Percentiles rank a stretch among this genome's conserved stretches.
Evolutionary conservation across 768 basidiomycete genomes (phyloP).

Genomic region (Leccinum barrowsii): DNA sequence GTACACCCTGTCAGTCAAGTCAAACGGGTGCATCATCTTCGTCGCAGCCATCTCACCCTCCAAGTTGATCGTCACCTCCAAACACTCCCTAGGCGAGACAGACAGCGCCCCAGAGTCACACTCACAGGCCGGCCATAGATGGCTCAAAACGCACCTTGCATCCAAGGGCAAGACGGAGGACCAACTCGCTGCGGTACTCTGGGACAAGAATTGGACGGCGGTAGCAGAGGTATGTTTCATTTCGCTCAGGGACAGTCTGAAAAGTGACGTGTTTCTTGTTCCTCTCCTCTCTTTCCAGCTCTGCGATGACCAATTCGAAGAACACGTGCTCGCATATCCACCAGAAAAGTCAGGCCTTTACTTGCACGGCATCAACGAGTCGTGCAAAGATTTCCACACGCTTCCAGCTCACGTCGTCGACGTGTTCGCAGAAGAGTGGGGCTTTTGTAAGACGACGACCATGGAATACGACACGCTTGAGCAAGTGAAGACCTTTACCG

Average conservation of each 20-base stretch:
- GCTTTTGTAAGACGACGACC: slow-evolving; percentile 78
- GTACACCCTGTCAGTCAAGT: slow-evolving; percentile 87
- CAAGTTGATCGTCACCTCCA: slow-evolving; percentile 83
- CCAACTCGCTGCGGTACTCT: slow-evolving; percentile 70
- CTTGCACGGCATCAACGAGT: slow-evolving; percentile 85
- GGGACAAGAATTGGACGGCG: slow-evolving; percentile 83
- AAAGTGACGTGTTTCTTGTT: not conserved
- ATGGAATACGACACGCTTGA: slow-evolving; percentile 50
- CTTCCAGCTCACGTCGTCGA: slow-evolving; percentile 64
- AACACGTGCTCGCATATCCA: slow-evolving; percentile 87
- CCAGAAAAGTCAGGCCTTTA: slow-evolving; percentile 85
- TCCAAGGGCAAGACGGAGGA: slow-evolving; percentile 62
- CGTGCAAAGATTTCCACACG: slow-evolving; percentile 64
- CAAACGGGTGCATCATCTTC: slow-evolving; percentile 97
- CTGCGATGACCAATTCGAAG: slow-evolving; percentile 96
- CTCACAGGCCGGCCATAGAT: slow-evolving; percentile 77
- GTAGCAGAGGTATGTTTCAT: slow-evolving; percentile 72
- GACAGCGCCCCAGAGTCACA: slow-evolving; percentile 51
- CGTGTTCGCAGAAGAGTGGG: slow-evolving; percentile 84
- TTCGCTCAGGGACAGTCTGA: not conserved
- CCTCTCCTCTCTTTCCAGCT: slow-evolving; percentile 55
- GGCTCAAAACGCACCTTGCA: slow-evolving; percentile 65
- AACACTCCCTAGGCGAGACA: slow-evolving; percentile 78
- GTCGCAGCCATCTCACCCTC: slow-evolving; percentile 76
- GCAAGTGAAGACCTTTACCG: slow-evolving; percentile 72